phyloP scores from a whole-genome alignment of 2,329 filamentous ascomycete genomes.

The Ilyonectria robusta region DNA sequence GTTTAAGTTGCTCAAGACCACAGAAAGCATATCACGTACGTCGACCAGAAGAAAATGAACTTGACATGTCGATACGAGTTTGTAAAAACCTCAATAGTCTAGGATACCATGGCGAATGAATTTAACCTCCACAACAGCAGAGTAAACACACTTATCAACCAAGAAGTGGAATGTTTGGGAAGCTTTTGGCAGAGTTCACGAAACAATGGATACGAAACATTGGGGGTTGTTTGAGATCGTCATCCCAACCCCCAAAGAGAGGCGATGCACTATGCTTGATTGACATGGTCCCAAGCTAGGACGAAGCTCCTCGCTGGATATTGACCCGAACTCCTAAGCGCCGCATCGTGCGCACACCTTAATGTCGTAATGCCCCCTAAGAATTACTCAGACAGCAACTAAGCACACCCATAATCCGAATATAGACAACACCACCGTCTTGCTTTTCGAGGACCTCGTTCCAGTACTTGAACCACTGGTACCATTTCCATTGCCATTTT shows the following conservation, averaged over 20 bases:
- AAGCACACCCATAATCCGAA: constrained; percentile 26
- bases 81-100: neutral
- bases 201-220: too few species aligned
- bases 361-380: neutral
- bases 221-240: too few species aligned
- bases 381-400: constrained; percentile 1
- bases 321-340: neutral
- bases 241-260: neutral
- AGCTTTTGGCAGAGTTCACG: too few species aligned
- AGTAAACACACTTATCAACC: too few species aligned
- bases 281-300: neutral
- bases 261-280: neutral
- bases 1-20: neutral
- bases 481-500: constrained; percentile 25
- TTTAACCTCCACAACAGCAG: too few species aligned
- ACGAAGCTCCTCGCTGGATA: neutral
- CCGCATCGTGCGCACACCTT: neutral
- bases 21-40: neutral
- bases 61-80: neutral
- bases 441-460: constrained; percentile 1
- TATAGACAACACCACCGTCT: neutral
- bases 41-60: neutral
- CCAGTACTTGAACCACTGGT: constrained; percentile 22
- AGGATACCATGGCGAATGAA: neutral
- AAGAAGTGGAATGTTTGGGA: too few species aligned